Base-by-base conservation (phyloP, 2,329 filamentous ascomycete species). In the Zarea fungicola region DNA sequence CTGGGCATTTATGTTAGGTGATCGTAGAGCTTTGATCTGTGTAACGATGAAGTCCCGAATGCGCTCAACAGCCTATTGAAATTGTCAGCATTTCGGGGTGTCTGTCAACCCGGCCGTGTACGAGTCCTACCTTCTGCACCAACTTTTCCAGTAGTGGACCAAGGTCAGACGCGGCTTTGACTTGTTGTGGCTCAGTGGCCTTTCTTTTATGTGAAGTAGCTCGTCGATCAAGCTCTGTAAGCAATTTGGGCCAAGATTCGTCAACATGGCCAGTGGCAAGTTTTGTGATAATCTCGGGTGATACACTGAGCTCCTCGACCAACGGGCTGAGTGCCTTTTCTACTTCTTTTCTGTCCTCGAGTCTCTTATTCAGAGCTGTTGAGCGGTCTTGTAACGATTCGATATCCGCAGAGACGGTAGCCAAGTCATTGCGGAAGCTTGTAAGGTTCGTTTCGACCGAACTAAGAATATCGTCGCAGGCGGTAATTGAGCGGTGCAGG, bases 1-100 rank as follows among this genome's bases (percentile, higher is more conserved):
- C 64, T 99, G 93, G 3, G 92, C 90, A 65, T 99, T 97, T 65
- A 97, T 96, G 60, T 92, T 93, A 13, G 93, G 93, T 22, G 92
- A 96, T 49, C 93, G 83, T 45, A 99, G 74, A 5, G 91, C 89
- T 67, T 96, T 96, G 64, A 99, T 93, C 65, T 97, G 92, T 14
- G 88, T 81, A 11, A 99, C 93, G 31, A 99, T 77, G 61, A 95
- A 95, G 65, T 99, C 93, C 51, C 95, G 81, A 65, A 97, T 95
- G 49, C 93, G 83, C 67, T 96, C 90, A 23, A 95, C 76, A n/a
- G 91, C 92, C 83, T 87, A 41, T 23, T 26, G n/a, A 9, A n/a
- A n/a, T 13, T 28, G 53, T 53, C 36, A 58, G 51, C 34, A 48
- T 40, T 42, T 22, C 50, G 28, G n/a, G n/a, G n/a, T n/a, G 28